Evolutionary conservation across 148 eudicot species (phyloP).

Genomic region (Nepenthes gracilis): DNA sequence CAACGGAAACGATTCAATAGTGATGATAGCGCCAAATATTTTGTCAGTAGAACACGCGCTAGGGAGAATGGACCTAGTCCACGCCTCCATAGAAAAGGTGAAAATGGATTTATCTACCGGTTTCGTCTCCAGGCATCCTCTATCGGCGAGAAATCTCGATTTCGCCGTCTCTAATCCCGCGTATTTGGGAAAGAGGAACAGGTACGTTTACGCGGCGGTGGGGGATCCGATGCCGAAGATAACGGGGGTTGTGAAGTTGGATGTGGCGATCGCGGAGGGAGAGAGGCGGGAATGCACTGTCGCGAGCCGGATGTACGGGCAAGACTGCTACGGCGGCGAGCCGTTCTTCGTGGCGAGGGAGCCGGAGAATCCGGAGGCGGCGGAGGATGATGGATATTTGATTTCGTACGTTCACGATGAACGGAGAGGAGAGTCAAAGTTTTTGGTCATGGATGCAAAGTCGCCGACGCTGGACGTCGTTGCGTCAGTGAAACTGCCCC

Average conservation of each 20-base stretch:
- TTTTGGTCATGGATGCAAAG: constrained; percentile 54
- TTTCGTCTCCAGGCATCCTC: not conserved
- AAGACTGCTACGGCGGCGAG: constrained; percentile 44
- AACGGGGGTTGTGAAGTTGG: constrained; percentile 23
- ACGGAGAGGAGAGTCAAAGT: constrained; percentile 34
- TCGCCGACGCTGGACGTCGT: constrained; percentile 42
- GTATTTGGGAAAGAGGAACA: constrained; percentile 11
- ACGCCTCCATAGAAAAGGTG: constrained; percentile 12
- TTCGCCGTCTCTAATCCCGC: constrained; percentile 16
- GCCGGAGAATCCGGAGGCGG: constrained; percentile 18
- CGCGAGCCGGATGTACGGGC: constrained; percentile 30
- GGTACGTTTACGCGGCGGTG: constrained; percentile 11
- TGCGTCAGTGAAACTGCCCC: constrained; percentile 39
- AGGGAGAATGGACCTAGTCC: constrained; percentile 3
- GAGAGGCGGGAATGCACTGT: constrained; percentile 27
- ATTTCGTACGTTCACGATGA: constrained; percentile 40
- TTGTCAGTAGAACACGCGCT: constrained; percentile 4
- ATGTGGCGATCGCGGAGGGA: constrained; percentile 8
- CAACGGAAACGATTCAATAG: not conserved
- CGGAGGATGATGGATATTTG: constrained; percentile 58
- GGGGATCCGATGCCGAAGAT: constrained; percentile 12
- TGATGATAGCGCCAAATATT: constrained; percentile 10
- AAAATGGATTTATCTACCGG: constrained; percentile 9
- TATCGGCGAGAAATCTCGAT: constrained; percentile 13
- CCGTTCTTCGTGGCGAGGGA: constrained; percentile 45